Percentiles rank a stretch among this genome's conserved stretches.
phyloP scores from a whole-genome alignment of 2,329 filamentous ascomycete genomes.

The Aspergillus pseudoterreus region DNA sequence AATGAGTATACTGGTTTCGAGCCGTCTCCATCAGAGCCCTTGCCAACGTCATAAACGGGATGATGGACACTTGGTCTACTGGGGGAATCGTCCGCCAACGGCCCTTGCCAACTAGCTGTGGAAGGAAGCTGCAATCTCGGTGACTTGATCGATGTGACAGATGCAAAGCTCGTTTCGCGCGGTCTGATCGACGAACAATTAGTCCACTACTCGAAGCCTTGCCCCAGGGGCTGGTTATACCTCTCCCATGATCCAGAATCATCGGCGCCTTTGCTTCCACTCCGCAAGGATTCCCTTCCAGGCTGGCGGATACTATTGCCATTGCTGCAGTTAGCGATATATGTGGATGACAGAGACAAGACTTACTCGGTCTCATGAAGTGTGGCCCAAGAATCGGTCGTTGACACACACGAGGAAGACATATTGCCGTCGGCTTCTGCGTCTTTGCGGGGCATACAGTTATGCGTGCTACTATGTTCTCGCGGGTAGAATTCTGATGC shows the following conservation, averaged over 20 bases:
- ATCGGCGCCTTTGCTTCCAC: too few relatives aligned
- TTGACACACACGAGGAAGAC: conserved; percentile 16
- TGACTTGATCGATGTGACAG: too few relatives aligned
- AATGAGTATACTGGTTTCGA: neutral
- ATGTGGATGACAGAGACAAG: neutral
- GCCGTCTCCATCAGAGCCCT: neutral
- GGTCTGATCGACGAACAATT: too few relatives aligned
- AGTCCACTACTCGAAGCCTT: too few relatives aligned
- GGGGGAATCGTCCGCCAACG: too few relatives aligned
- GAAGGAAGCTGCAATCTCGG: too few relatives aligned
- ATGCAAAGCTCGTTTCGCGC: too few relatives aligned
- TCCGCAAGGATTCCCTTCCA: too few relatives aligned
- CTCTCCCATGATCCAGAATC: too few relatives aligned
- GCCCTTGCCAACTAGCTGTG: too few relatives aligned
- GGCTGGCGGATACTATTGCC: neutral
- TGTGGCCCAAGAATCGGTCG: conserved; percentile 22
- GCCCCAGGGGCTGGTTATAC: too few relatives aligned
- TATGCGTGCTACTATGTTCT: neutral
- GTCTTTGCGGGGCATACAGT: conserved; percentile 1
- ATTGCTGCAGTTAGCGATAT: conserved; percentile 11
- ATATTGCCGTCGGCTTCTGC: conserved; percentile 11
- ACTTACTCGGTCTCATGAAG: conserved; percentile 19
- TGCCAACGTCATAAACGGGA: neutral
- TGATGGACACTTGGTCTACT: too few relatives aligned
- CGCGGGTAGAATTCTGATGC: conserved; percentile 11